A percentile compares a stretch with the other conserved stretches of the same genome.
These are phyloP conservation scores for Termitomyces sp. DNA, from an alignment of 768 basidiomycete genomes.

Conservation along the genomic window DNA sequence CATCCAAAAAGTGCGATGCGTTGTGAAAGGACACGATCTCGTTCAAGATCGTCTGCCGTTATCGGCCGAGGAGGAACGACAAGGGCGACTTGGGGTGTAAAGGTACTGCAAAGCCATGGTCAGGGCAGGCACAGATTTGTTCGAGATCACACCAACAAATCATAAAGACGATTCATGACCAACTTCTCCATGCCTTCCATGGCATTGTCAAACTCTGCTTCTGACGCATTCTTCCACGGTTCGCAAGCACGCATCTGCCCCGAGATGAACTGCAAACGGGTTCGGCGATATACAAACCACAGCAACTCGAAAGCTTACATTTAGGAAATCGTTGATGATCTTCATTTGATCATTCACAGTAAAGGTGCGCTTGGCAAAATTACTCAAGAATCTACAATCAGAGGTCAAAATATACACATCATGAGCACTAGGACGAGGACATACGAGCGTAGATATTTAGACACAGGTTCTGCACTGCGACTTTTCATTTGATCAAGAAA, in stretches of 20 bases:
- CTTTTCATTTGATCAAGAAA: conserved; percentile 95
- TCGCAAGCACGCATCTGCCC: conserved; percentile 82
- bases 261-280: conserved; percentile 68
- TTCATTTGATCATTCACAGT: conserved; percentile 92
- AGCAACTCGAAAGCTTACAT: conserved; percentile 38
- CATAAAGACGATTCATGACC: conserved; percentile 97
- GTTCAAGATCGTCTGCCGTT: conserved; percentile 94
- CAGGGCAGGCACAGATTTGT: not conserved
- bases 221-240: conserved; percentile 72
- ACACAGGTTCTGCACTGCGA: conserved; percentile 84
- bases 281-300: conserved; percentile 6
- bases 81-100: conserved; percentile 77
- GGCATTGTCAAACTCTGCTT: conserved; percentile 90
- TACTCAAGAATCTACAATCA: conserved; percentile 73
- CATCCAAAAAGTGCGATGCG: conserved; percentile 88
- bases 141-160: conserved; percentile 59
- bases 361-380: conserved; percentile 88
- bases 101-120: conserved; percentile 54
- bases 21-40: conserved; percentile 85
- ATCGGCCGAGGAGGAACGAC: conserved; percentile 66
- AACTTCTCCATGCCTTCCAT: conserved; percentile 99
- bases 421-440: conserved; percentile 23
- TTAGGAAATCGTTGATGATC: conserved; percentile 90
- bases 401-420: not conserved
- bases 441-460: conserved; percentile 92